Percentiles rank a stretch among this genome's conserved stretches.
phyloP scores from a whole-genome alignment of 2,329 filamentous ascomycete species.

The Uncinocarpus reesii region DNA sequence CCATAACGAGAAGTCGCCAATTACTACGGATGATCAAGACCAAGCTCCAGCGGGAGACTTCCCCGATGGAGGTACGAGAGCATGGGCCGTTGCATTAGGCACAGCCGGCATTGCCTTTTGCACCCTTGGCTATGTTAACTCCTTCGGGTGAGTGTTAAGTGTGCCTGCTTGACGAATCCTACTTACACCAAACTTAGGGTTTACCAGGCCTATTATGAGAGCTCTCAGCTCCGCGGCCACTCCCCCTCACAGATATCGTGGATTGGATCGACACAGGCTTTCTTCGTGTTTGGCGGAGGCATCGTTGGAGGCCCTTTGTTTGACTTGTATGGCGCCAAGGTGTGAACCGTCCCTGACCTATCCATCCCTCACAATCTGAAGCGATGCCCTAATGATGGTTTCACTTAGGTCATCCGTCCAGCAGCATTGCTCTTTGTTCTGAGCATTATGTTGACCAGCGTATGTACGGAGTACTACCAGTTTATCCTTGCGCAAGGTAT shows the following conservation, averaged over 20 bases:
- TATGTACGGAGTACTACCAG: conserved; percentile 48
- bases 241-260: conserved; percentile 43
- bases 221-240: conserved; percentile 16
- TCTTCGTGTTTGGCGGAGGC: conserved; percentile 35
- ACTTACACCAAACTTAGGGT: too few species aligned
- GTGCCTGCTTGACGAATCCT: too few species aligned
- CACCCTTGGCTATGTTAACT: conserved; percentile 10
- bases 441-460: conserved; percentile 52
- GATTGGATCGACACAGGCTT: conserved; percentile 44
- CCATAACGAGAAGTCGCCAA: too few species aligned
- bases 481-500: conserved; percentile 33
- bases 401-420: conserved; percentile 16
- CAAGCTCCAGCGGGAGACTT: too few species aligned
- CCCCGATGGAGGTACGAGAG: conserved; percentile 11
- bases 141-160: conserved; percentile 11
- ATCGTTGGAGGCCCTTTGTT: conserved; percentile 21
- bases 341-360: conserved; percentile 4
- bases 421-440: conserved; percentile 38
- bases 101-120: conserved; percentile 10
- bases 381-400: background rate
- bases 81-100: conserved; percentile 11
- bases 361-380: background rate
- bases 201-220: conserved; percentile 1
- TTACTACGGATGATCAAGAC: too few species aligned
- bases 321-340: conserved; percentile 20